Base-by-base conservation (phyloP, 768 basidiomycete species). In the Hericium coralloides region DNA sequence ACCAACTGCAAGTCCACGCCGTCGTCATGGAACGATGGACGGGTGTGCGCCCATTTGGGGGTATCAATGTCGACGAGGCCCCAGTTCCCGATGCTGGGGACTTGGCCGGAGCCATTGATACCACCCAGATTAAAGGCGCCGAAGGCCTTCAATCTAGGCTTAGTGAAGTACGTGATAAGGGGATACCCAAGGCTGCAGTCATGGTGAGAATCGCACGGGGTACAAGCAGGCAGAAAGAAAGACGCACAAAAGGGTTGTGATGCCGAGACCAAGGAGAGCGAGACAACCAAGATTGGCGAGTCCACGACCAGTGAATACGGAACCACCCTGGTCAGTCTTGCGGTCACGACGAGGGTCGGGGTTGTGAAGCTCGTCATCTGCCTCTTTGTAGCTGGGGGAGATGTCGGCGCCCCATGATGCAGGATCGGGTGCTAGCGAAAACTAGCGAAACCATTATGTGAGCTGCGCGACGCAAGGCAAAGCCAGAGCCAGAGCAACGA, bases 1-100 rank as follows among this genome's bases (percentile, higher is more conserved):
- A 92, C 82, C 12, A 95, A 76, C 58, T 85, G 82, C 72, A 86
- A 64, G 63, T 78, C 53, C 56, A 78, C 81, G 49, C 73, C 69
- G 4, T 87, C 84, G 61, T 90, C 85, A 38, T 74, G 73, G 63
- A 82, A 76, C 4, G 84, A 82, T 0, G 76, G 25, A 63, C 80
- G 75, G 57, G 72, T 73, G 71, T 81, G 76, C 10, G 73, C 86
- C 0, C 78, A 75, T 55, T 74, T 59, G 2, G 93, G 80, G 0
- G 82, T 85, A 59, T 85, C 75, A 31, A 75, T 53, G 66, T 84
- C 84, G 66, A 83, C 79, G 55, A 83, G 79, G 50, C 76, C 77
- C 67, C 78, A 67, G 53, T 3, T 41, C 18, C 43, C 37, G 7
- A 2, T 45, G 41, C 73, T 67, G 3, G 90, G 89, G 2, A 92